Percentiles rank a stretch among this genome's conserved stretches.
Evolutionary conservation across 495 filamentous ascomycete genomes (phyloP).

Genomic region (Lepidopterella palustris): DNA sequence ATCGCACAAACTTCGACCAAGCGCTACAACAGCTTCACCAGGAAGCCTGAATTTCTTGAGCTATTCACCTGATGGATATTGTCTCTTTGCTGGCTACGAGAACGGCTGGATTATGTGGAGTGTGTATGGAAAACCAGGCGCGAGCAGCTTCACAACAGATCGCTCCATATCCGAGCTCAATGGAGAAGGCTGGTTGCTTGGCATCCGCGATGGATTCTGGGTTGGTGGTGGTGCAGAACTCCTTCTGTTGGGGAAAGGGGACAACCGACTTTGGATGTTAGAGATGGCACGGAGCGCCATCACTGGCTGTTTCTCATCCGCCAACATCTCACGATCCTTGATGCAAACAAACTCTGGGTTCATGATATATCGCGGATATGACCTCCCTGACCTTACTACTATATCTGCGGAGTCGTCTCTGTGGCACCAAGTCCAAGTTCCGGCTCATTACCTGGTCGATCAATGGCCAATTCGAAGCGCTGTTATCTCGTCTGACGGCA

Average conservation of each 20-base stretch:
- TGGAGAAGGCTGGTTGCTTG: conserved; percentile 71
- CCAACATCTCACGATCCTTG: conserved; percentile 83
- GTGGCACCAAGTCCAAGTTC: conserved; percentile 89
- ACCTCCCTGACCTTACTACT: conserved; percentile 78
- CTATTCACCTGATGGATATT: conserved; percentile 96
- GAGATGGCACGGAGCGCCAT: conserved; percentile 90
- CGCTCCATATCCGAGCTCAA: conserved; percentile 55
- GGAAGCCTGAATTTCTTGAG: conserved; percentile 66
- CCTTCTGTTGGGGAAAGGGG: conserved; percentile 58
- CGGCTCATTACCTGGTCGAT: conserved; percentile 71
- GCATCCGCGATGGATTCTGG: conserved; percentile 73
- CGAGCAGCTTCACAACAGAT: conserved; percentile 72
- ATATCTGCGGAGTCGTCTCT: conserved; percentile 88
- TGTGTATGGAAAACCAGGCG: conserved; percentile 85
- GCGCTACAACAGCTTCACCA: conserved; percentile 55
- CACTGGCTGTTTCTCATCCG: conserved; percentile 80
- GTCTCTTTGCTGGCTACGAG: conserved; percentile 88
- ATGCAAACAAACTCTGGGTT: conserved; percentile 78
- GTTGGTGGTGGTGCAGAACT: conserved; percentile 81
- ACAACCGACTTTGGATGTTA: conserved; percentile 75
- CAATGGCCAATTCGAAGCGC: conserved; percentile 89
- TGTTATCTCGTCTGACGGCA: conserved; percentile 81
- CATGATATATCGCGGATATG: conserved; percentile 89
- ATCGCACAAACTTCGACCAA: conserved; percentile 69
- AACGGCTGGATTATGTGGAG: conserved; percentile 95